A percentile compares a stretch with the other conserved stretches of the same genome.
Conservation (phyloP, 1,284 basidiomycete species). For the Ganoderma sp. region DNA sequence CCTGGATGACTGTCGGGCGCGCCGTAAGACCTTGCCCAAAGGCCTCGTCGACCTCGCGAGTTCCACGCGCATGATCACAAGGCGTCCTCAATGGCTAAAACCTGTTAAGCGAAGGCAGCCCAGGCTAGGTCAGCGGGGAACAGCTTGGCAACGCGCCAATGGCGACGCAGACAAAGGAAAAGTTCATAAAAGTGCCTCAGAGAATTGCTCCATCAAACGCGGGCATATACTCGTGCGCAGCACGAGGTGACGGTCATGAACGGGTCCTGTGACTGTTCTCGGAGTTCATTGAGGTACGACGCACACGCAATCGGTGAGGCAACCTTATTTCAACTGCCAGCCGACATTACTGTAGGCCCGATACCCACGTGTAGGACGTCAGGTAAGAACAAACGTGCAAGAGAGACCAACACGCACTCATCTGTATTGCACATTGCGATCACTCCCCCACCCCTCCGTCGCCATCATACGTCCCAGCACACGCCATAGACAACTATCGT, state of each 20-base stretch:
- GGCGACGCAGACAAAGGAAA: not conserved
- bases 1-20: constrained; percentile 10
- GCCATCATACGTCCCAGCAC: not conserved
- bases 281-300: constrained; percentile 22
- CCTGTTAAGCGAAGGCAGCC: not conserved
- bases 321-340: constrained; percentile 14
- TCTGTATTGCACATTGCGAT: not conserved
- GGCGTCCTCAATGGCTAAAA: constrained; percentile 14
- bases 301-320: constrained; percentile 23
- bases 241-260: constrained; percentile 7
- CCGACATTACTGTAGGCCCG: not conserved
- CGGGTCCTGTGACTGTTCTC: constrained; percentile 11
- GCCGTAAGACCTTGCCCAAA: constrained; percentile 19
- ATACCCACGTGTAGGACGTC: not conserved
- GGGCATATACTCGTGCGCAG: not conserved
- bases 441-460: constrained; percentile 23
- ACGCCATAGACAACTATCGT: constrained; percentile 40
- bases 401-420: not conserved
- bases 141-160: not conserved
- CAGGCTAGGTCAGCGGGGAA: not conserved
- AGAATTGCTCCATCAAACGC: constrained; percentile 4
- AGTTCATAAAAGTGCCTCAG: not conserved
- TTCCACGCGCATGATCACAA: constrained; percentile 24
- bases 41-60: constrained; percentile 22
- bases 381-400: not conserved